phyloP scores from a whole-genome alignment of 495 filamentous ascomycete genomes.

The Neurospora sp. region DNA sequence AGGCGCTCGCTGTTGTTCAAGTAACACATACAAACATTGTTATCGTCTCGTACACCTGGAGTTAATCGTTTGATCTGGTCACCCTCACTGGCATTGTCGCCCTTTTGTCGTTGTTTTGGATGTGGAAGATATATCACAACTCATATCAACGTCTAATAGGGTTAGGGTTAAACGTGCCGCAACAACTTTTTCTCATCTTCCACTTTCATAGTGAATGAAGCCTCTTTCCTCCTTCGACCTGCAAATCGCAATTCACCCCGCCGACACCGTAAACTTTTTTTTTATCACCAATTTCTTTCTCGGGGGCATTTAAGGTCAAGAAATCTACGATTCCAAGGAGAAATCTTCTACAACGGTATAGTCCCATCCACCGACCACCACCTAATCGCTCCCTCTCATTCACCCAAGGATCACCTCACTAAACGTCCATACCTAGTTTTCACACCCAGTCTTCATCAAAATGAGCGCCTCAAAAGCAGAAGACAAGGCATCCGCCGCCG shows the following conservation, averaged over 20 bases:
- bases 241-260: neutral
- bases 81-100: too few species aligned
- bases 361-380: neutral
- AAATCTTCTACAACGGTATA: neutral
- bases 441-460: neutral
- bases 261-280: neutral
- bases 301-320: neutral
- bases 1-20: neutral
- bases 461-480: neutral
- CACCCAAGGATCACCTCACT: neutral
- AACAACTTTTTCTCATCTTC: neutral
- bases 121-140: neutral
- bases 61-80: neutral
- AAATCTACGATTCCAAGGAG: neutral
- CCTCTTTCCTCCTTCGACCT: conserved; percentile 2
- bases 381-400: neutral
- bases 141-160: neutral
- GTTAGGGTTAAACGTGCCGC: neutral
- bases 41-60: neutral
- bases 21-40: neutral
- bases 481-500: neutral
- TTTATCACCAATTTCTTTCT: neutral
- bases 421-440: neutral
- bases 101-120: neutral
- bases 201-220: neutral